Evolutionary conservation across 75 land plant genomes (phyloP), one percentile per base, ranked within the genome.

Genomic region (Cunninghamia lanceolata): DNA sequence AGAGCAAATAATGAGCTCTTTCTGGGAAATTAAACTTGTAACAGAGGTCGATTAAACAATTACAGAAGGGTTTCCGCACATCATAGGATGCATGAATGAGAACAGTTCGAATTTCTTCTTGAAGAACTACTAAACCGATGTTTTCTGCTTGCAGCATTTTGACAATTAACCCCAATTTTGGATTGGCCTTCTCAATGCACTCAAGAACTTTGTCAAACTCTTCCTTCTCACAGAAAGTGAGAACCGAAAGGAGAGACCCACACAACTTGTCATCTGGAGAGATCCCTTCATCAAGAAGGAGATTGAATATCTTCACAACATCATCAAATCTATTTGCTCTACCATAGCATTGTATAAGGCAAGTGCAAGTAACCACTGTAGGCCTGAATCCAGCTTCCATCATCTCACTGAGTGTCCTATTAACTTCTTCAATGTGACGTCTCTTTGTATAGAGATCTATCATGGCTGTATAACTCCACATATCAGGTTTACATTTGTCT

Each of bases 21-120:
- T 89, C 88, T 9, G 89, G 89, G 50, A 91, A 81, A 45, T 82
- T 87, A 68, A 85, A 90, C 39, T 93, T 94, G 30, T 94, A 79
- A 83, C 95, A 96, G 63, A 98, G 85, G 70, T 98, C 98, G 9
- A 98, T 93, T 86, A 98, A 86, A 71, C 91, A 94, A 84, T 98
- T 98, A 86, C 99, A 98, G 82, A 95, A 92, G 8, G 97, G 97
- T 50, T 91, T 92, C 53, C 94, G 84, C 17, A 89, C 89, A 14
- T 92, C 95, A 84, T 90, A 86, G 14, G 86, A 75, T 19, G 95
- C 84, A 14, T 90, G 87, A 46, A 75, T 88, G 54, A 97, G 85
- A 68, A 97, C 73, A 35, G 28, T 56, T 71, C 74, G 86, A 70
- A 95, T 86, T 53, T 91, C 90, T 13, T 92, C 90, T 82, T 91